These are phyloP conservation scores for Leccinum ponderosum DNA, from an alignment of 1,284 basidiomycete genomes.

Conservation along the genomic window DNA sequence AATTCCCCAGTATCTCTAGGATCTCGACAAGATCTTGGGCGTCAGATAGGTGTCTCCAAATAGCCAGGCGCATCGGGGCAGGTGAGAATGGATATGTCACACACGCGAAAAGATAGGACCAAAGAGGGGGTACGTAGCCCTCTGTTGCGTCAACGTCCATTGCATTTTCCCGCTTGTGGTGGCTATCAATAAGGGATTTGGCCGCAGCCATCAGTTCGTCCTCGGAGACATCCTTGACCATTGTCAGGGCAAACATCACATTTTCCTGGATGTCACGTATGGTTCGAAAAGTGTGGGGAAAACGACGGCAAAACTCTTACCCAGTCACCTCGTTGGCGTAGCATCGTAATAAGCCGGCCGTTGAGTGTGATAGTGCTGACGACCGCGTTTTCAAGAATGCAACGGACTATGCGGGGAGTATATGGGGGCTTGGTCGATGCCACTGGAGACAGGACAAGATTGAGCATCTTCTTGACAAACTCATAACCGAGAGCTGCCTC, in stretches of 20 bases:
- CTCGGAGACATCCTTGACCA: constrained; percentile 63
- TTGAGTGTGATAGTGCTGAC: constrained; percentile 62
- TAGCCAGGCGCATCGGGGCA: constrained; percentile 51
- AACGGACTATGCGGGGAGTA: constrained; percentile 51
- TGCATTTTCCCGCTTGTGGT: constrained; percentile 36
- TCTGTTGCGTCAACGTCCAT: constrained; percentile 58
- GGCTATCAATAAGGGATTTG: constrained; percentile 40
- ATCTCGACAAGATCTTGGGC: constrained; percentile 53
- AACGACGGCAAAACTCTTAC: constrained; percentile 38
- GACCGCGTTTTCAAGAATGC: constrained; percentile 52
- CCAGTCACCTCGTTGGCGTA: constrained; percentile 63
- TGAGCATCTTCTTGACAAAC: constrained; percentile 59
- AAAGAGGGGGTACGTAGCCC: constrained; percentile 42
- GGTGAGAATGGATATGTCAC: constrained; percentile 55
- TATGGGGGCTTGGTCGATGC: constrained; percentile 27
- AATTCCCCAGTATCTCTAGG: constrained; percentile 52
- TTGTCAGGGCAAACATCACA: constrained; percentile 50
- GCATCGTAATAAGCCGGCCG: constrained; percentile 51
- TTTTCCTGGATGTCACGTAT: constrained; percentile 44
- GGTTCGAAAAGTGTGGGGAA: not conserved
- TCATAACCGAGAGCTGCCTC: constrained; percentile 40
- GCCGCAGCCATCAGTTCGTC: constrained; percentile 56
- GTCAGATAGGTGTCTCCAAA: constrained; percentile 54
- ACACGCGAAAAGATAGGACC: constrained; percentile 50
- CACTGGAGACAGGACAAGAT: constrained; percentile 44